Conservation (phyloP, 441 rosid species). For the Flueggea neowawraea region DNA sequence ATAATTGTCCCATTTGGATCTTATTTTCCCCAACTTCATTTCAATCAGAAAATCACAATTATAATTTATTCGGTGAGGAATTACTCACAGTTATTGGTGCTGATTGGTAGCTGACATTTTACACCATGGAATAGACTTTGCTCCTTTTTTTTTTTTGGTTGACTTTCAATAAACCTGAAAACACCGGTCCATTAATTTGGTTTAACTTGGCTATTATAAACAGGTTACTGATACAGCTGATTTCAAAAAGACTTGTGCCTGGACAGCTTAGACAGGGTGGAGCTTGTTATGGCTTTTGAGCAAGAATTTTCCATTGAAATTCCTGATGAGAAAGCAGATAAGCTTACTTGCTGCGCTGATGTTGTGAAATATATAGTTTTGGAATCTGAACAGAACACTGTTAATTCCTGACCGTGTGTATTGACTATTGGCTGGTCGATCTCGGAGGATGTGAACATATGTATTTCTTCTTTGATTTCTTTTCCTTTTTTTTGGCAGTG, state of each 20-base stretch:
- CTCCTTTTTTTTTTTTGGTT: too few species aligned
- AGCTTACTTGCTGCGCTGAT: conserved; percentile 72
- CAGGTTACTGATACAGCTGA: conserved; percentile 76
- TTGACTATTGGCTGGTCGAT: too few species aligned
- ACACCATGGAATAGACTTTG: too few species aligned
- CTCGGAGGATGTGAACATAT: too few species aligned
- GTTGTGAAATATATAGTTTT: conserved; percentile 62
- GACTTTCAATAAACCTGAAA: too few species aligned
- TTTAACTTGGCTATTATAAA: conserved; percentile 3
- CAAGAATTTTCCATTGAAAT: conserved; percentile 78
- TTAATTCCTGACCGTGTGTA: conserved; percentile 16
- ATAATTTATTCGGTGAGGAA: background rate
- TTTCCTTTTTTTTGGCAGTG: too few species aligned
- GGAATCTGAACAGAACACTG: conserved; percentile 20
- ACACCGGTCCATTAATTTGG: background rate
- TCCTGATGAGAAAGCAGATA: conserved; percentile 72
- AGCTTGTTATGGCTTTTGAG: conserved; percentile 88
- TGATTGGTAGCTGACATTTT: background rate
- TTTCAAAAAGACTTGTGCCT: conserved; percentile 70
- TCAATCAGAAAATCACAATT: background rate
- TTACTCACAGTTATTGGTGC: background rate
- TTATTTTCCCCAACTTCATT: background rate
- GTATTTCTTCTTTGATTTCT: too few species aligned
- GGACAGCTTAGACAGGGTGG: conserved; percentile 82
- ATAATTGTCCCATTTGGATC: background rate